Base-by-base conservation (phyloP, 2,329 filamentous ascomycete species). In the Alternaria metachromatica region DNA sequence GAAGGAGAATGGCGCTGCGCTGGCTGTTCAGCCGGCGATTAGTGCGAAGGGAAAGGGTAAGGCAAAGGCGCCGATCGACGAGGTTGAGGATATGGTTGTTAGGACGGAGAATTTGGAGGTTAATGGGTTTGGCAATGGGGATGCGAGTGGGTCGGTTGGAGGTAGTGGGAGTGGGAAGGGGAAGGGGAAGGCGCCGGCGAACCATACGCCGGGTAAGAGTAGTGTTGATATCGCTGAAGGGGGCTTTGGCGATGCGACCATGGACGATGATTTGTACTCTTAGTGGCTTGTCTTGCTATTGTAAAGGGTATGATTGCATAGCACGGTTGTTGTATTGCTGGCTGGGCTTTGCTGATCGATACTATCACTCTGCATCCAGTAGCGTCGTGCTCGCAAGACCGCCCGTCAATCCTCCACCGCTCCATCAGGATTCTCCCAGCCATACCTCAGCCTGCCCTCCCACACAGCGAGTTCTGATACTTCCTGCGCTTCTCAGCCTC, bases 221-320 rank as follows among this genome's bases (percentile, higher is more conserved):
- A 76, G 76, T 68, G 62, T 76, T 51, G 76, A 75, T 51, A 79
- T 79, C 58, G 77, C 76, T 5, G 76, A 76, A 50, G 74, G 72
- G 1, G 80, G 76, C 3, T 82, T 82, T 66, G 79, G 80, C 2
- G 79, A 81, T 60, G 79, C 74, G 21, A 80, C 76, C 33, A 75
- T 75, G 46, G 80, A 79, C 30, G 80, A 81, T 28, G 83, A 84
- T 49, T 65, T 85, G 75, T 85, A 85, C 59, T 65, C 66, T 67
- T 73, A 49, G n/a, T 28, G n/a, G n/a, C 15, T 18, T 41, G 37
- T 41, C 37, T 41, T 41, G 37, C 37, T 41, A 41, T 18, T 41
- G 33, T 41, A 18, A 18, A 37, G 8, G 28, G 13, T 6, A n/a
- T 33, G 30, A 3, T 33, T 33, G 12, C 30, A 13, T 7, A 12